Base-by-base conservation (phyloP, 1,139 yeast genomes). In the Taiozyma sp. region DNA sequence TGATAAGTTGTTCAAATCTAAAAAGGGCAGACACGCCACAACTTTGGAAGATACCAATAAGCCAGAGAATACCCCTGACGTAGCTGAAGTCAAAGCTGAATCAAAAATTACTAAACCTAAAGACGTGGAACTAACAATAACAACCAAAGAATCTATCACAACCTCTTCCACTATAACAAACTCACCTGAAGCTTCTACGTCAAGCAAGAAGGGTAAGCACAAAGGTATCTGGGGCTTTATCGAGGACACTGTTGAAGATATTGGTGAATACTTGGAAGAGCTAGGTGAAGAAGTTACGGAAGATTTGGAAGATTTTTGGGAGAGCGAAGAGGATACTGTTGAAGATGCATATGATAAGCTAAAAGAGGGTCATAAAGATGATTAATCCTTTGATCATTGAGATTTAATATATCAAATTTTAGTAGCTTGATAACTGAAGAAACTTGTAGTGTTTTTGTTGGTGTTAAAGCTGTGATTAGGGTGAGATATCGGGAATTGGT, bases 261-360 rank as follows among this genome's bases (percentile, higher is more conserved):
- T 70, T 30, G 63, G 61, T 3, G 66, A 64, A 8, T 52, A 65
- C 4, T 43, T 66, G 12, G 70, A 62, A 8, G 69, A 69, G 19
- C 47, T 71, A n/a, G 56, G 65, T 14, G 73, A 70, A 5, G 70
- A 65, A 8, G 46, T 72, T 19, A 70, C 63, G 40, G 74, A 71
- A 32, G 65, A 67, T 1, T 51, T 69, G 36, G 72, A 63, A 24
- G 29, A 40, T 10, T 19, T 38, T 22, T 38, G 23, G 23, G 41
- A 38, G 10, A 12, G n/a, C 19, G 24, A 13, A 19, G 24, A 38
- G 24, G 41, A 16, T 19, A 24, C 24, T 19, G 41, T 22, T 38
- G 24, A 38, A 38, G 41, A 22, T 16, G 36, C 36, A 7, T 32
- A 32, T n/a, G 36, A 32, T 4, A 32, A n/a, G 19, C 3, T 32